These are phyloP conservation scores for Linanthus parryae DNA, from an alignment of 148 eudicot genomes.

Conservation along the genomic window DNA sequence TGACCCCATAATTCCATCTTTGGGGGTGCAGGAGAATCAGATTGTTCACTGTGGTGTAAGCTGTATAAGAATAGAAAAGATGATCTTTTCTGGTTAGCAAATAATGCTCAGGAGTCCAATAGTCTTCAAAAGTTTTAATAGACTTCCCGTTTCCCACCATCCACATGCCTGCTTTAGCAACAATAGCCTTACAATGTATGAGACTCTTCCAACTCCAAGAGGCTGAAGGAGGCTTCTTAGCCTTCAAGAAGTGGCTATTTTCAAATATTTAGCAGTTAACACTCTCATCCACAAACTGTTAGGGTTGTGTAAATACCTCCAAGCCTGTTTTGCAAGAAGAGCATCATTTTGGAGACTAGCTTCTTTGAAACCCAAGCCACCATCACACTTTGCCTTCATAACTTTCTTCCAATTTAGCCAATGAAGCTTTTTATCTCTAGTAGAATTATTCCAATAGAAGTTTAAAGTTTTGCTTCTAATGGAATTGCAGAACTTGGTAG, in stretches of 20 bases:
- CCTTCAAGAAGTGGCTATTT: background rate
- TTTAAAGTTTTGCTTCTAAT: too few relatives aligned
- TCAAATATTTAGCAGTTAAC: background rate
- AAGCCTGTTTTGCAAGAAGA: background rate
- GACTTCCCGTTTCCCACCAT: background rate
- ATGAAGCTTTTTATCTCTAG: background rate
- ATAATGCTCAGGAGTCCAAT: background rate
- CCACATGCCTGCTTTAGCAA: background rate
- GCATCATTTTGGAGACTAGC: background rate
- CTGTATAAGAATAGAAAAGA: background rate
- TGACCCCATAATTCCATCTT: background rate
- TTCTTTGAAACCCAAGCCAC: background rate
- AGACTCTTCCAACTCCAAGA: background rate
- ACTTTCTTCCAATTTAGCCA: background rate
- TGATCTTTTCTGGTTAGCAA: background rate
- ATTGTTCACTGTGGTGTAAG: too few relatives aligned
- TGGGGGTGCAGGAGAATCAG: background rate
- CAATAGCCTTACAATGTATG: background rate
- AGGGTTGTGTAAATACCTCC: background rate
- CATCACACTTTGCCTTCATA: background rate
- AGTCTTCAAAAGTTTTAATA: background rate
- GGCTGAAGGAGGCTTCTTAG: background rate
- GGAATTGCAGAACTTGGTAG: background rate
- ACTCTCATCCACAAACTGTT: background rate
- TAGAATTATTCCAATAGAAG: background rate